Conservation (phyloP, 192 early-diverging fungal genomes). For the Podila epigama region DNA sequence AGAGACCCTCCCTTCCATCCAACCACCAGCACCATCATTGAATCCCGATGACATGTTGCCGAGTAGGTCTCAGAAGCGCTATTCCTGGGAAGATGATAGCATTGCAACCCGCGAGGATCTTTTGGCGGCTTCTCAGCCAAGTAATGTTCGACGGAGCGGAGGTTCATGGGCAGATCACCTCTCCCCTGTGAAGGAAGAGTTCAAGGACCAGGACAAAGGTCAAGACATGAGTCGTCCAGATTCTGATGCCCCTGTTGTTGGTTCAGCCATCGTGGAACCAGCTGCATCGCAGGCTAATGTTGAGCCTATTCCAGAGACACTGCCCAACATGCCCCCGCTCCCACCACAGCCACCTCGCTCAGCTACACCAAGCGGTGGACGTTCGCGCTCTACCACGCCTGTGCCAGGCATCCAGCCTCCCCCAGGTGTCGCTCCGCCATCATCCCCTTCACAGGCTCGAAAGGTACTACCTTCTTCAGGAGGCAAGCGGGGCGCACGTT, state of each 20-base stretch:
- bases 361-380: slow-evolving; percentile 1
- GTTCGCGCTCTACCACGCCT: slow-evolving; percentile 25
- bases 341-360: neutral
- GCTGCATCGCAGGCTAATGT: too few relatives aligned
- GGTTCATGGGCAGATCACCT: slow-evolving; percentile 14
- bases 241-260: too few relatives aligned
- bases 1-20: too few relatives aligned
- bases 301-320: neutral
- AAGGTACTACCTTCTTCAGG: slow-evolving; percentile 17
- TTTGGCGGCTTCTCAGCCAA: neutral
- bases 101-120: slow-evolving; percentile 30
- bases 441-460: slow-evolving; percentile 1
- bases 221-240: too few relatives aligned
- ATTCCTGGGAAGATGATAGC: slow-evolving; percentile 39
- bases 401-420: slow-evolving; percentile 22
- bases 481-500: slow-evolving; percentile 9
- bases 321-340: neutral
- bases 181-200: neutral
- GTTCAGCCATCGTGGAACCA: too few relatives aligned
- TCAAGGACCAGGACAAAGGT: neutral
- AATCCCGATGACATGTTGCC: neutral
- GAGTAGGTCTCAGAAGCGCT: slow-evolving; percentile 15
- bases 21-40: neutral
- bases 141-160: neutral
- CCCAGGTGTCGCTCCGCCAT: slow-evolving; percentile 27